Evolutionary conservation across 2,329 filamentous ascomycete species (phyloP).

Genomic region (Talaromyces amestolkiae): DNA sequence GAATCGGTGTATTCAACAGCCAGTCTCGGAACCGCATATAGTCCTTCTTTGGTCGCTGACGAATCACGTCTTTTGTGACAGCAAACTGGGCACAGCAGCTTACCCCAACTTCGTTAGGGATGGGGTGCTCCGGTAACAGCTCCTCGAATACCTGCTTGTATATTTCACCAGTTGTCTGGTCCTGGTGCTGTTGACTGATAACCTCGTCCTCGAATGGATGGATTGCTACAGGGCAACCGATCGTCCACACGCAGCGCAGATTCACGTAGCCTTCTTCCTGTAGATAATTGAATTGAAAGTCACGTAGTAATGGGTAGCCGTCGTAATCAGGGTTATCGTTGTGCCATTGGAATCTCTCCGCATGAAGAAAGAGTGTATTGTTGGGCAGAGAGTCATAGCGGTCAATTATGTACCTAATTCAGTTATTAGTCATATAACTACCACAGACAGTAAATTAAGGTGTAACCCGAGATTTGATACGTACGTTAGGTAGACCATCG

Average conservation of each 20-base stretch:
- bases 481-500: constrained; percentile 55
- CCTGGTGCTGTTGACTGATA: neutral
- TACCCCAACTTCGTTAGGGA: constrained; percentile 46
- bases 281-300: constrained; percentile 45
- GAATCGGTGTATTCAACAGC: constrained; percentile 50
- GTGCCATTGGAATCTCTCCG: constrained; percentile 50
- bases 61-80: constrained; percentile 50
- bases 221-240: constrained; percentile 53
- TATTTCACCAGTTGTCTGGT: constrained; percentile 25
- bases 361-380: constrained; percentile 52
- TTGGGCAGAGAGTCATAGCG: constrained; percentile 53
- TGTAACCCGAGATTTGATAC: neutral
- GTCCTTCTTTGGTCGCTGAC: constrained; percentile 43
- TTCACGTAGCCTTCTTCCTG: constrained; percentile 50
- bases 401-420: constrained; percentile 45
- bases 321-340: constrained; percentile 48
- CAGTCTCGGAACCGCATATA: constrained; percentile 53
- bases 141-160: constrained; percentile 30
- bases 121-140: constrained; percentile 22
- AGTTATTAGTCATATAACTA: neutral
- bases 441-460: neutral
- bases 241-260: constrained; percentile 50
- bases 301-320: constrained; percentile 42
- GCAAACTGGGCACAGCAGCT: constrained; percentile 59
- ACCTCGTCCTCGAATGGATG: constrained; percentile 27